These are phyloP conservation scores for Begonia loranthoides DNA, from an alignment of 306 rosid genomes.

Conservation along the genomic window DNA sequence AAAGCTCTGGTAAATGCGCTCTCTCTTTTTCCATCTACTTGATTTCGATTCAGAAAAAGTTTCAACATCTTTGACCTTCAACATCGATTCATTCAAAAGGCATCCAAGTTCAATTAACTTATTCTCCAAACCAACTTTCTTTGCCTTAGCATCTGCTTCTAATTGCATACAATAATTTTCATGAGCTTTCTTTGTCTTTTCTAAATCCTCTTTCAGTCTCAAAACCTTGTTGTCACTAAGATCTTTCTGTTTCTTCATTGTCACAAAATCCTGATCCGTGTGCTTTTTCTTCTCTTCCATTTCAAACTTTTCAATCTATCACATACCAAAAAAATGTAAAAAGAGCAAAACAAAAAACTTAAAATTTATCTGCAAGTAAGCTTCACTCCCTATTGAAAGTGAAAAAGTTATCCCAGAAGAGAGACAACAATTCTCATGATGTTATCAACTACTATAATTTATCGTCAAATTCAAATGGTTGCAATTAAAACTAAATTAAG, in stretches of 20 bases:
- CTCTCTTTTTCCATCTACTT: slow-evolving; percentile 74
- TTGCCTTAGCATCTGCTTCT: slow-evolving; percentile 53
- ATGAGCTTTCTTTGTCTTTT: slow-evolving; percentile 34
- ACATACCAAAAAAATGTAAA: neutral
- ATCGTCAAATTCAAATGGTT: too few relatives aligned
- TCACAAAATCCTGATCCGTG: slow-evolving; percentile 61
- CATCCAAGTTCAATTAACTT: slow-evolving; percentile 44
- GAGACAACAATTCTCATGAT: neutral
- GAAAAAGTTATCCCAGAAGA: neutral
- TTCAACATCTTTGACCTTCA: slow-evolving; percentile 58
- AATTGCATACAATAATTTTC: slow-evolving; percentile 40
- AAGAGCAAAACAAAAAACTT: neutral
- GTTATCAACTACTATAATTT: too few relatives aligned
- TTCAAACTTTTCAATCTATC: slow-evolving; percentile 55
- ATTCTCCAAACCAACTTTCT: slow-evolving; percentile 41
- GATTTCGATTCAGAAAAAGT: slow-evolving; percentile 60
- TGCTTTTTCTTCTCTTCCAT: slow-evolving; percentile 66
- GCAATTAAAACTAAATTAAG: neutral
- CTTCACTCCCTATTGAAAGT: neutral
- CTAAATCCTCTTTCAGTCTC: slow-evolving; percentile 50
- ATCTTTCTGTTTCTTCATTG: slow-evolving; percentile 54
- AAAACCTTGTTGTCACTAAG: slow-evolving; percentile 44
- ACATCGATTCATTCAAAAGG: slow-evolving; percentile 43
- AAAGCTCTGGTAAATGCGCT: slow-evolving; percentile 40
- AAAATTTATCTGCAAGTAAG: neutral